Conservation (phyloP, 2,329 filamentous ascomycete genomes). For the Alternaria burnsii region DNA sequence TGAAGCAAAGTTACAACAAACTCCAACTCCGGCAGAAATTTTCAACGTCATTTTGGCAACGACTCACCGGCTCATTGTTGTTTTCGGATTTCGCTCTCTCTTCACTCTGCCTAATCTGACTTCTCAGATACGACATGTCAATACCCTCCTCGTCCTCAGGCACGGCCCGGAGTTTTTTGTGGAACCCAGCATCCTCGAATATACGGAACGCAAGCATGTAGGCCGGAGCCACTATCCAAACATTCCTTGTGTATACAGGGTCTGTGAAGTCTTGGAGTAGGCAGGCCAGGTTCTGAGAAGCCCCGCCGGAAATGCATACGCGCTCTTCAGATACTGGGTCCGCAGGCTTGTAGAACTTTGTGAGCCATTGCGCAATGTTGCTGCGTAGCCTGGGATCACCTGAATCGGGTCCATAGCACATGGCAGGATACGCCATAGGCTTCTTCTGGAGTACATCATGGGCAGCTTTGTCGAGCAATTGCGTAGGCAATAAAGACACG, state of each 20-base stretch:
- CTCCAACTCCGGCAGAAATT: not conserved
- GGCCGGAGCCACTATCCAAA: constrained; percentile 84
- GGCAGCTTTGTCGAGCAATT: constrained; percentile 68
- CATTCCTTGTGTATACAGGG: constrained; percentile 73
- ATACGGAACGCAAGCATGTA: constrained; percentile 89
- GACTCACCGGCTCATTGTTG: constrained; percentile 56
- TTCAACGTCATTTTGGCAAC: not conserved
- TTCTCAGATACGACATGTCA: constrained; percentile 69
- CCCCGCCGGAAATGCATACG: constrained; percentile 84
- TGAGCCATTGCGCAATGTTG: constrained; percentile 75
- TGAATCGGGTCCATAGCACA: constrained; percentile 81
- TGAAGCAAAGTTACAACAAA: not conserved
- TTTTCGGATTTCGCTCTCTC: constrained; percentile 48
- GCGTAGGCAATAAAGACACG: constrained; percentile 69
- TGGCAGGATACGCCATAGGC: constrained; percentile 66
- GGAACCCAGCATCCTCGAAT: constrained; percentile 81
- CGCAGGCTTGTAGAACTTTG: constrained; percentile 64
- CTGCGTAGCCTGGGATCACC: constrained; percentile 67
- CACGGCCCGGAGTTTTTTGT: constrained; percentile 70
- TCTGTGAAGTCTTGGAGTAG: constrained; percentile 84
- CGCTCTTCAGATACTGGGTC: constrained; percentile 62
- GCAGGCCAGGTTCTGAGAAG: constrained; percentile 81
- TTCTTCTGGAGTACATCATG: constrained; percentile 68
- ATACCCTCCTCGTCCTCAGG: constrained; percentile 82
- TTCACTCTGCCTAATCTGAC: constrained; percentile 61